Conservation (phyloP, 768 basidiomycete genomes). For the Megacollybia marginata region DNA sequence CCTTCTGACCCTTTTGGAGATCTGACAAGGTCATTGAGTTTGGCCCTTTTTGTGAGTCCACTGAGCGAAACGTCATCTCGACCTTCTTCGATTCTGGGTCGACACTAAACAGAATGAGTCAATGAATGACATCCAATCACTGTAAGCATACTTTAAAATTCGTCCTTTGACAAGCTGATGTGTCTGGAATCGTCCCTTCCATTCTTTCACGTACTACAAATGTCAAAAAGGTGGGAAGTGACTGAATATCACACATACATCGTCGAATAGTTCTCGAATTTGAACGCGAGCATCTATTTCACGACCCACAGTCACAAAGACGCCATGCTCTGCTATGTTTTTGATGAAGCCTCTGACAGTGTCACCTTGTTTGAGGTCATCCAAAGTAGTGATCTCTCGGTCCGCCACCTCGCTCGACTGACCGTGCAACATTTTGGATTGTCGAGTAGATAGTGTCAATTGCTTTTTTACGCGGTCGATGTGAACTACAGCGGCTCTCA, state of each 20-base stretch:
- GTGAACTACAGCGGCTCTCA: slow-evolving; percentile 65
- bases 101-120: slow-evolving; percentile 37
- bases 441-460: slow-evolving; percentile 74
- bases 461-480: slow-evolving; percentile 63
- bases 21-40: slow-evolving; percentile 40
- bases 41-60: slow-evolving; percentile 36
- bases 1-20: slow-evolving; percentile 72
- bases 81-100: slow-evolving; percentile 67
- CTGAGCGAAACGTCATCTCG: slow-evolving; percentile 84
- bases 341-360: slow-evolving; percentile 87
- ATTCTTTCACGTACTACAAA: slow-evolving; percentile 86
- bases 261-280: slow-evolving; percentile 90
- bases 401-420: slow-evolving; percentile 47
- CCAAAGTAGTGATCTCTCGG: slow-evolving; percentile 54
- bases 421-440: slow-evolving; percentile 59
- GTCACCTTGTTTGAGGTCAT: slow-evolving; percentile 63
- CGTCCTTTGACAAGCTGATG: slow-evolving; percentile 86
- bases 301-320: slow-evolving; percentile 83
- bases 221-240: not conserved
- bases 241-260: slow-evolving; percentile 37
- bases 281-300: slow-evolving; percentile 87
- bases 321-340: slow-evolving; percentile 75
- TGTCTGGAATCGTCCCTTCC: slow-evolving; percentile 74
- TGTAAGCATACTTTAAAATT: slow-evolving; percentile 53
- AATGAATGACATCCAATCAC: not conserved